phyloP scores from a whole-genome alignment of 805 yeast genomes.

The Barnettozyma botsteinii region DNA sequence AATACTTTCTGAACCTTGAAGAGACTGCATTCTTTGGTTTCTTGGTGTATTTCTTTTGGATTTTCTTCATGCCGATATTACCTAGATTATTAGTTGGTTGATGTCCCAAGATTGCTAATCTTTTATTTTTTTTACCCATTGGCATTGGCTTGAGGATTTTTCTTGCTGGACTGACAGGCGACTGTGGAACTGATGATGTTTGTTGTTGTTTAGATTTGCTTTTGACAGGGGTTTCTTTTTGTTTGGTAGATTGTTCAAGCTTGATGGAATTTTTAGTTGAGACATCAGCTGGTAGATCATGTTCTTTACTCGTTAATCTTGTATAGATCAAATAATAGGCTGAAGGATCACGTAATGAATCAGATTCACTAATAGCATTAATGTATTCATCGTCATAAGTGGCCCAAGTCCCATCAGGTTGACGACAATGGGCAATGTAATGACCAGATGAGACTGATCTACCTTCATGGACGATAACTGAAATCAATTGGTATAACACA shows the following conservation, averaged over 20 bases:
- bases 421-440: constrained; percentile 84
- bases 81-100: constrained; percentile 24
- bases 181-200: neutral
- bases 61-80: constrained; percentile 15
- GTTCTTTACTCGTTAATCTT: constrained; percentile 55
- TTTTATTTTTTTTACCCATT: constrained; percentile 12
- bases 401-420: constrained; percentile 90
- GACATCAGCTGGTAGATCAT: constrained; percentile 11
- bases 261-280: too few species aligned
- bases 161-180: neutral
- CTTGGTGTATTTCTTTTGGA: constrained; percentile 18
- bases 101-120: constrained; percentile 8
- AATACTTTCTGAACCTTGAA: constrained; percentile 21
- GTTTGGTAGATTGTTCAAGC: neutral
- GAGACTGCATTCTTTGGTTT: constrained; percentile 14
- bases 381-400: constrained; percentile 92
- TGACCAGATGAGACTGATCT: constrained; percentile 90
- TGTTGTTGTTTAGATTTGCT: neutral
- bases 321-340: constrained; percentile 90
- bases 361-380: constrained; percentile 62
- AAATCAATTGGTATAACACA: constrained; percentile 61
- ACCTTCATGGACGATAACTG: constrained; percentile 93
- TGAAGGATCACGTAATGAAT: constrained; percentile 74
- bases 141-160: neutral
- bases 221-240: neutral